Percentiles rank a stretch among this genome's conserved stretches.
Evolutionary conservation across 225 moss, liverwort and hornwort species (phyloP).

Genomic region (Ulota crispa): DNA sequence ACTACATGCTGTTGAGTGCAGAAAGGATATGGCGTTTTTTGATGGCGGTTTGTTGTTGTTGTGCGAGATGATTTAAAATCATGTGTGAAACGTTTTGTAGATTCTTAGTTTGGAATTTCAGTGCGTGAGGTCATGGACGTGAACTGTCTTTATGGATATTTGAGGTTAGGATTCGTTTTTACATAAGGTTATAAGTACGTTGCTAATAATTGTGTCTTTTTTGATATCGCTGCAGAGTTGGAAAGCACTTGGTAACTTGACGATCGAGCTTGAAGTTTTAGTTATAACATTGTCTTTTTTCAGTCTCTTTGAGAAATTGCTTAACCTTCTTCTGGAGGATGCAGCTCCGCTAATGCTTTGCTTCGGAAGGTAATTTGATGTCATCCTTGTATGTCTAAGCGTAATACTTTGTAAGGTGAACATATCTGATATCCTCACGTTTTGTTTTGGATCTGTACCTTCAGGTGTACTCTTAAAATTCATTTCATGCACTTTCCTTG

Average conservation of each 20-base stretch:
- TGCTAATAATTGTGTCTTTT: neutral
- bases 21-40: neutral
- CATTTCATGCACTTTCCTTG: neutral
- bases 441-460: neutral
- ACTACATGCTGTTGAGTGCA: no score
- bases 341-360: constrained; percentile 20
- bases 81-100: neutral
- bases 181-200: neutral
- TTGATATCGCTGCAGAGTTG: constrained; percentile 25
- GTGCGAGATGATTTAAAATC: neutral
- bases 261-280: constrained; percentile 46
- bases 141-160: neutral
- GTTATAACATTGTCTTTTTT: constrained; percentile 35
- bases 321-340: constrained; percentile 30
- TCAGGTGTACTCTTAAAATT: neutral
- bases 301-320: constrained; percentile 34
- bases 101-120: neutral
- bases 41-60: neutral
- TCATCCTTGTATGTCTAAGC: neutral
- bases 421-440: neutral
- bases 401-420: neutral
- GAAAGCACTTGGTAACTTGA: constrained; percentile 18
- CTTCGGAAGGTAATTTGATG: constrained; percentile 42
- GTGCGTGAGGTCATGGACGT: neutral
- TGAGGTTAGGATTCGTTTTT: neutral